Evolutionary conservation across 352 stramenopile species (phyloP).

Genomic region (Phytophthora litchii): DNA sequence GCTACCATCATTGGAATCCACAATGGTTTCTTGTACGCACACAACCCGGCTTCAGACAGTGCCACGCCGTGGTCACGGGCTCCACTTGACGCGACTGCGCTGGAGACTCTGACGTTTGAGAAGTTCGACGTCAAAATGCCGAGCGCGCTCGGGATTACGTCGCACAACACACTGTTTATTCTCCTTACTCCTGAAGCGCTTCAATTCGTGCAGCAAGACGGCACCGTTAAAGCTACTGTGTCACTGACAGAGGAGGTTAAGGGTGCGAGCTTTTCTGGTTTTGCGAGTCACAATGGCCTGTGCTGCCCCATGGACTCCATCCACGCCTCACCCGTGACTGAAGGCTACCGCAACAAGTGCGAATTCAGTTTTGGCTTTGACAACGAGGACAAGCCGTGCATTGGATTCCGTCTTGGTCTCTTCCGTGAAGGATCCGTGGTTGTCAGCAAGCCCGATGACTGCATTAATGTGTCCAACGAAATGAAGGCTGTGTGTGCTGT

Average conservation of each 20-base stretch:
- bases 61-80: conserved; percentile 56
- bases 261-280: conserved; percentile 46
- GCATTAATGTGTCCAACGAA: conserved; percentile 74
- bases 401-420: conserved; percentile 88
- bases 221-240: conserved; percentile 41
- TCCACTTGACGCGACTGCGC: conserved; percentile 44
- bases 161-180: conserved; percentile 79
- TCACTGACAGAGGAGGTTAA: conserved; percentile 30
- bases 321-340: conserved; percentile 75
- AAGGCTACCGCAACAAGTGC: conserved; percentile 97
- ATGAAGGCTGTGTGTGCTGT: conserved; percentile 84
- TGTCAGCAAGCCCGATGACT: conserved; percentile 69
- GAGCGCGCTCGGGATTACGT: conserved; percentile 61
- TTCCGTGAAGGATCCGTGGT: conserved; percentile 83
- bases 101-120: conserved; percentile 63
- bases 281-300: conserved; percentile 83
- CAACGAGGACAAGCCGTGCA: conserved; percentile 67
- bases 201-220: conserved; percentile 45
- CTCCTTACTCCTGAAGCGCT: conserved; percentile 54
- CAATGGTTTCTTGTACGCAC: conserved; percentile 75
- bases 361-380: conserved; percentile 96
- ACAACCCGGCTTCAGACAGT: conserved; percentile 19
- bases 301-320: conserved; percentile 90
- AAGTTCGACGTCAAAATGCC: conserved; percentile 31
- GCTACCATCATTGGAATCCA: conserved; percentile 66